Evolutionary conservation across 345 rosid genomes (phyloP).

Genomic region (Murraya paniculata): DNA sequence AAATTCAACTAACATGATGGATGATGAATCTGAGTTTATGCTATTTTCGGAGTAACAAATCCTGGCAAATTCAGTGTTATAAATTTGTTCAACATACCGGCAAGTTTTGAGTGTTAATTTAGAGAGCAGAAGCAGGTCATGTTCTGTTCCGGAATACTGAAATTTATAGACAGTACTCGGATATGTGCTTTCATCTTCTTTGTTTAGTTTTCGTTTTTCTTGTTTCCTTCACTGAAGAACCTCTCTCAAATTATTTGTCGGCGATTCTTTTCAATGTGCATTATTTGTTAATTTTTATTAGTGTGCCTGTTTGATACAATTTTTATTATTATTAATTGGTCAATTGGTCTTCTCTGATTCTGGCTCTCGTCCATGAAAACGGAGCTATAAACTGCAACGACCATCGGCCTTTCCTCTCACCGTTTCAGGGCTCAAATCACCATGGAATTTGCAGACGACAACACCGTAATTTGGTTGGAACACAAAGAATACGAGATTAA

Average conservation of each 20-base stretch:
- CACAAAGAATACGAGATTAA: neutral
- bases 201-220: neutral
- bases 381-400: neutral
- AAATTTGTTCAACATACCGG: neutral
- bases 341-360: too few species aligned
- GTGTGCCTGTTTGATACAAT: neutral
- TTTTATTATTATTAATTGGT: too few species aligned
- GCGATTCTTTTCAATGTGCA: neutral
- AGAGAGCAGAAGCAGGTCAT: neutral
- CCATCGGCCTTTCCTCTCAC: neutral
- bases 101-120: neutral
- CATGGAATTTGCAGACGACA: neutral
- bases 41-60: neutral
- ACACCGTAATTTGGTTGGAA: too few species aligned
- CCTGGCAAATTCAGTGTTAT: neutral
- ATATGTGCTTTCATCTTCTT: neutral
- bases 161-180: neutral
- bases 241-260: neutral
- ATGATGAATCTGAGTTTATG: conserved; percentile 3
- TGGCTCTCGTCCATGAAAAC: neutral
- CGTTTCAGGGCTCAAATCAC: neutral
- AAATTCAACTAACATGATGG: neutral
- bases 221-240: neutral
- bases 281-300: neutral
- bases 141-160: neutral